Evolutionary conservation across 345 rosid genomes (phyloP).

Genomic region (Psidium friedrichsthalianum): DNA sequence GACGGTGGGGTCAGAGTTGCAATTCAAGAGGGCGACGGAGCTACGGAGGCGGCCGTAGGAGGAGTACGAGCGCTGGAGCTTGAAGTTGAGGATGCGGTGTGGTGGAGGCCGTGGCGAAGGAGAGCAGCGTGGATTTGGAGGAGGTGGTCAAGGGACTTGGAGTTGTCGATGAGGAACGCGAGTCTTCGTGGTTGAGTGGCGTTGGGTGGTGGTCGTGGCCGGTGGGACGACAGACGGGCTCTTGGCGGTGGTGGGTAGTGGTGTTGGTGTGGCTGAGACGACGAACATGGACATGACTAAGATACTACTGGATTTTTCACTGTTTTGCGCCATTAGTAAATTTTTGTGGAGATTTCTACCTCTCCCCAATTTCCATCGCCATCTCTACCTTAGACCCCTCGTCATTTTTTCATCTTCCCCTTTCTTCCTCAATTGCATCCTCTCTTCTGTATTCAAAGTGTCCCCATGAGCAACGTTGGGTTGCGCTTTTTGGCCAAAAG

Average conservation of each 20-base stretch:
- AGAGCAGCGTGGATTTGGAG: slow-evolving; percentile 66
- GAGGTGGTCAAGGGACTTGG: slow-evolving; percentile 24
- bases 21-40: slow-evolving; percentile 43
- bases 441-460: not conserved
- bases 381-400: not conserved
- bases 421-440: not conserved
- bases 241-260: not conserved
- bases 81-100: slow-evolving; percentile 50
- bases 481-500: too few species aligned
- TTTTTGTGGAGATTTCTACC: not conserved
- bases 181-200: slow-evolving; percentile 23
- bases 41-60: slow-evolving; percentile 33
- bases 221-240: slow-evolving; percentile 1
- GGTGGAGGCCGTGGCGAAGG: slow-evolving; percentile 47
- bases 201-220: not conserved
- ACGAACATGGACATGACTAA: slow-evolving; percentile 28
- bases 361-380: not conserved
- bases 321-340: not conserved
- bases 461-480: too few species aligned
- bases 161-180: slow-evolving; percentile 33
- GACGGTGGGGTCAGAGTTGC: slow-evolving; percentile 33
- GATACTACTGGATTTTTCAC: not conserved
- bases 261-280: slow-evolving; percentile 10
- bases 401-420: not conserved
- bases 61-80: slow-evolving; percentile 82